Percentiles rank a stretch among this genome's conserved stretches.
phyloP scores from a whole-genome alignment of 2,329 filamentous ascomycete genomes.

The Neofusicoccum umdonicola region DNA sequence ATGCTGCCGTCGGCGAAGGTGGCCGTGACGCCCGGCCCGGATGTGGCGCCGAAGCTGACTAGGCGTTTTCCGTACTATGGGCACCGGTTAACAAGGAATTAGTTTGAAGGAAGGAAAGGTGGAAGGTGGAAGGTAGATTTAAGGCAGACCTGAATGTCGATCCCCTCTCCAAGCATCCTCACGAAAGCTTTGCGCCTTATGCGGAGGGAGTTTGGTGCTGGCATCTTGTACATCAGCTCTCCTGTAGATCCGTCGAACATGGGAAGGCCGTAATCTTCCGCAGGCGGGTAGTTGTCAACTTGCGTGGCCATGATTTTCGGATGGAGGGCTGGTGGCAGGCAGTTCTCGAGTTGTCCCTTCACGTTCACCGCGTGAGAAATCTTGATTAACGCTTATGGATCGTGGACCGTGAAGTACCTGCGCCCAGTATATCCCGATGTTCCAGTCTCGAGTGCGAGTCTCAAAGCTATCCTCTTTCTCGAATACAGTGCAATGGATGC shows the following conservation, averaged over 20 bases:
- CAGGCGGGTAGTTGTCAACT: constrained; percentile 52
- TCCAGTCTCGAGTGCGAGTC: constrained; percentile 57
- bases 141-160: constrained; percentile 24
- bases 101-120: too few species aligned
- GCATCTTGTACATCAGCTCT: constrained; percentile 28
- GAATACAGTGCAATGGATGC: constrained; percentile 51
- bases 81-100: too few species aligned
- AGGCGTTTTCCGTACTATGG: constrained; percentile 39
- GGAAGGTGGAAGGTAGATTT: too few species aligned
- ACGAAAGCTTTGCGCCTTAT: constrained; percentile 35
- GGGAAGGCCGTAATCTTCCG: constrained; percentile 23
- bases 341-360: background rate
- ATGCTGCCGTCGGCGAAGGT: constrained; percentile 33
- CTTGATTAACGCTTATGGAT: background rate
- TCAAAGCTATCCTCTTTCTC: constrained; percentile 52
- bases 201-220: constrained; percentile 32
- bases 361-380: background rate
- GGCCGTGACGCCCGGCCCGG: constrained; percentile 32
- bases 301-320: constrained; percentile 48
- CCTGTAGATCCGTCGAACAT: constrained; percentile 34
- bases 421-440: constrained; percentile 63
- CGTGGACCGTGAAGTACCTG: constrained; percentile 25
- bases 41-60: constrained; percentile 31
- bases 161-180: constrained; percentile 27
- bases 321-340: constrained; percentile 50